Base-by-base conservation (phyloP, 164 flowering plant genomes). In the Houttuynia cordata region DNA sequence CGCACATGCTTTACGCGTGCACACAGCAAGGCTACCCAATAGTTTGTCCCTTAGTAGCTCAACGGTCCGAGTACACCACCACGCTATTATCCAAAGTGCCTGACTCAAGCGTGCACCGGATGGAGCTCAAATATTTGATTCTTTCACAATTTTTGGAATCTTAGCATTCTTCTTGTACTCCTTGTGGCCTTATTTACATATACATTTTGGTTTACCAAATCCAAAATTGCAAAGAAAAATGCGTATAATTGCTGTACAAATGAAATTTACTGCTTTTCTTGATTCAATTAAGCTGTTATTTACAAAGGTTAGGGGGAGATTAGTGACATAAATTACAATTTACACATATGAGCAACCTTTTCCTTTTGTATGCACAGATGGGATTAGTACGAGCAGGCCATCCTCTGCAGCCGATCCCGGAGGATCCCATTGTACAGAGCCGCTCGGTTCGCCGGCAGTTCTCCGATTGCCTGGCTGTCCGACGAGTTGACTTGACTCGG, bases 341-440 rank as follows among this genome's bases (percentile, higher is more conserved):
- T 24, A 54, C 18, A 24, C 10, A n/a, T n/a, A 12, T 54, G 4
- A 18, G 24, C 55, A 52, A 5, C 22, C 12, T 45, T 45, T 4
- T n/a, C n/a, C n/a, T 14, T 45, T 45, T 45, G 14, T 45, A 2
- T 12, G 14, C 17, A 3, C 17, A 12, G 49, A 20, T 12, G 49
- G 22, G 22, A 53, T 53, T 53, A 22, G 24, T 22, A 19, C 1
- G 85, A 80, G 58, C 67, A 81, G 19, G 80, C 82, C 67, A 76
- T 56, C 14, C 88, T 73, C 3, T 78, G 79, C 30, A 69, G 67
- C n/a, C 92, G 86, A 66, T 86, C 87, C 34, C 79, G 73, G 21
- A 88, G 78, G 50, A 86, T 86, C 40, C 90, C 96, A 52, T 77
- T 81, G 75, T 86, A 86, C 22, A 88, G 74, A 23, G 84, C 91